Conservation (phyloP, 306 rosid genomes). For the Lablab purpureus region DNA sequence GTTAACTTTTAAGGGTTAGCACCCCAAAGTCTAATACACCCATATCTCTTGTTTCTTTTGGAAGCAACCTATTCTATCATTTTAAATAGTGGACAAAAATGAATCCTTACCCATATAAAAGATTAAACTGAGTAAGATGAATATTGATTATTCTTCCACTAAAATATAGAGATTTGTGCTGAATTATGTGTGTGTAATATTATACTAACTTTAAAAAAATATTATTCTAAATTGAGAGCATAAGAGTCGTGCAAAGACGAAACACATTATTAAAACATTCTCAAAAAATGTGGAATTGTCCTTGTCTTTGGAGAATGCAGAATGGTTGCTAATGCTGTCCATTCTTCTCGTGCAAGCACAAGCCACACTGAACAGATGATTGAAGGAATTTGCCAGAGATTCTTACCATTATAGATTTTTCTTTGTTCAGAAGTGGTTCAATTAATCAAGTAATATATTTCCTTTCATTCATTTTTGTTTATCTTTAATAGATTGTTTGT, state of each 20-base stretch:
- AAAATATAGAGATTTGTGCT: neutral
- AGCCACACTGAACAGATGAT: neutral
- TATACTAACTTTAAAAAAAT: neutral
- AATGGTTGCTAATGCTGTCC: neutral
- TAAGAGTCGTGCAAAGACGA: constrained; percentile 4
- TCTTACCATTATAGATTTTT: neutral
- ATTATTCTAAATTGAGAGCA: neutral
- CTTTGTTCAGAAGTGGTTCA: neutral
- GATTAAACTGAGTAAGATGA: neutral
- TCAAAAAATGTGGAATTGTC: neutral
- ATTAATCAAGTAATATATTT: neutral
- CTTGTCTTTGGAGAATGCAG: neutral
- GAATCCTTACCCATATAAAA: neutral
- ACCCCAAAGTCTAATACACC: too few species aligned
- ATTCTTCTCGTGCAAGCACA: constrained; percentile 19
- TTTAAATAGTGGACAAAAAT: neutral
- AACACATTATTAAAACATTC: neutral
- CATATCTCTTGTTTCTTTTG: too few species aligned
- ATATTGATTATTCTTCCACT: neutral
- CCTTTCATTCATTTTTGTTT: neutral
- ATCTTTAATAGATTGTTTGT: neutral
- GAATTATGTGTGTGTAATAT: neutral
- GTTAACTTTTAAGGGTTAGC: too few species aligned
- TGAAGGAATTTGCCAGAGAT: neutral
- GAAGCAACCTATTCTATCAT: neutral